phyloP scores from a whole-genome alignment of 352 stramenopile genomes.

The Globisporangium solare region DNA sequence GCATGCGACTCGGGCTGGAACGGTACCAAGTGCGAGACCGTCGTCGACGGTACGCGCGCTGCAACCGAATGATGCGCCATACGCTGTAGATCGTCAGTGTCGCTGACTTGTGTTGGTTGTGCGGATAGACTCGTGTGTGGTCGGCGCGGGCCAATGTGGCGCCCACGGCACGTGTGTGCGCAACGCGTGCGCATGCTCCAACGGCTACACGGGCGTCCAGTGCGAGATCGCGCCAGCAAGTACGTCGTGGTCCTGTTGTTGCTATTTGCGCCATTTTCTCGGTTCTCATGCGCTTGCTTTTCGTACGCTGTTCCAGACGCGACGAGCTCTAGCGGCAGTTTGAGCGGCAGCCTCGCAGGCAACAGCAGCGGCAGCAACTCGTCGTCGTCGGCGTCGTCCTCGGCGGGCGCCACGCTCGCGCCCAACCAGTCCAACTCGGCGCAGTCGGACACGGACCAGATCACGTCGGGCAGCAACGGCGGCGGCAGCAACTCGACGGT shows the following conservation, averaged over 20 bases:
- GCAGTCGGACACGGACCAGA: constrained; percentile 13
- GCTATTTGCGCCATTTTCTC: neutral
- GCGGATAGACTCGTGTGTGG: constrained; percentile 35
- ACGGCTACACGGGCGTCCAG: constrained; percentile 41
- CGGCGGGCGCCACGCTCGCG: neutral
- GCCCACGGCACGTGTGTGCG: constrained; percentile 36
- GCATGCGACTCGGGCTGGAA: constrained; percentile 66
- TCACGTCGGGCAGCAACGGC: constrained; percentile 18
- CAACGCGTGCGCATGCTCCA: constrained; percentile 29
- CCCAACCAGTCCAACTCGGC: constrained; percentile 13
- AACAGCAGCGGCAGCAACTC: constrained; percentile 7
- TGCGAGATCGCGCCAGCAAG: constrained; percentile 36
- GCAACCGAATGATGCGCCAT: too few species aligned
- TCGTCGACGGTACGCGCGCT: constrained; percentile 29
- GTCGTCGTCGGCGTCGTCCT: constrained; percentile 8
- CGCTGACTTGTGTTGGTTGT: neutral
- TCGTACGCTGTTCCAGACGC: neutral
- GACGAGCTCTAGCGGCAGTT: constrained; percentile 5
- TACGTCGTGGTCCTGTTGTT: constrained; percentile 19
- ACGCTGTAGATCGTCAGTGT: neutral
- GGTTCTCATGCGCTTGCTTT: too few species aligned
- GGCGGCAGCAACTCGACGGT: constrained; percentile 41
- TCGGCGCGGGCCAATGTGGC: constrained; percentile 38
- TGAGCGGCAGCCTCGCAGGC: constrained; percentile 2
- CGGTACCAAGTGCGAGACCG: constrained; percentile 57